Evolutionary conservation across 176 grass and related monocot genomes (phyloP).

Genomic region (Panicum miliaceum): DNA sequence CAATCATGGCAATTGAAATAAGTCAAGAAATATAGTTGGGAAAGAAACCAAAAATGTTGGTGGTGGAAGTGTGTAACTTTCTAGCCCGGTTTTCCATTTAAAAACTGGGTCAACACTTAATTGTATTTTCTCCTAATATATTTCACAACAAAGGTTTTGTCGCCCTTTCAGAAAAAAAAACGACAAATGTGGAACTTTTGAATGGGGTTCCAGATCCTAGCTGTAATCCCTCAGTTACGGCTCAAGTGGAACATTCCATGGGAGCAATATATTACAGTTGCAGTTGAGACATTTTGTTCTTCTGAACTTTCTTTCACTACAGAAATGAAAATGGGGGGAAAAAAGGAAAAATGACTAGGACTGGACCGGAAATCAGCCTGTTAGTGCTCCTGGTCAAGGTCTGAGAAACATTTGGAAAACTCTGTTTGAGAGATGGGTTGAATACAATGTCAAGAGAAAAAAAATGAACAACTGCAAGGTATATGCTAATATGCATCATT

Average conservation of each 20-base stretch:
- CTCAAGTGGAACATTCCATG: background rate
- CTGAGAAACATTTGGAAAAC: background rate
- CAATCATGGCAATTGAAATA: conserved; percentile 19
- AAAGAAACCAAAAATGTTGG: background rate
- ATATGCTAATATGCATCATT: no score
- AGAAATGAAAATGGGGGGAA: no score
- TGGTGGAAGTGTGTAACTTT: no score
- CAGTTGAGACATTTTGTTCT: background rate
- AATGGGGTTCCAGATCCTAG: background rate
- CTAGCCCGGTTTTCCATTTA: no score
- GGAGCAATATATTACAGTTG: background rate
- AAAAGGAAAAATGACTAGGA: background rate
- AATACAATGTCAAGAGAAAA: background rate
- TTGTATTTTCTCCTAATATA: no score
- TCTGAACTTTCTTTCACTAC: no score
- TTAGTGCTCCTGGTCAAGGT: background rate
- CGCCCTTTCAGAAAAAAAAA: no score
- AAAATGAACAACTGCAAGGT: background rate
- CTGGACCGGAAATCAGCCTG: background rate
- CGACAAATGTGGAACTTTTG: no score
- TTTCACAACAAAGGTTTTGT: no score
- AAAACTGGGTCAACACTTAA: no score
- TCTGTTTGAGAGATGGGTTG: background rate
- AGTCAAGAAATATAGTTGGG: background rate
- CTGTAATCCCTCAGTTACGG: background rate